Percentiles rank a stretch among this genome's conserved stretches.
Conservation (phyloP, 1,139 yeast species). For the Yueomyces sp. region DNA sequence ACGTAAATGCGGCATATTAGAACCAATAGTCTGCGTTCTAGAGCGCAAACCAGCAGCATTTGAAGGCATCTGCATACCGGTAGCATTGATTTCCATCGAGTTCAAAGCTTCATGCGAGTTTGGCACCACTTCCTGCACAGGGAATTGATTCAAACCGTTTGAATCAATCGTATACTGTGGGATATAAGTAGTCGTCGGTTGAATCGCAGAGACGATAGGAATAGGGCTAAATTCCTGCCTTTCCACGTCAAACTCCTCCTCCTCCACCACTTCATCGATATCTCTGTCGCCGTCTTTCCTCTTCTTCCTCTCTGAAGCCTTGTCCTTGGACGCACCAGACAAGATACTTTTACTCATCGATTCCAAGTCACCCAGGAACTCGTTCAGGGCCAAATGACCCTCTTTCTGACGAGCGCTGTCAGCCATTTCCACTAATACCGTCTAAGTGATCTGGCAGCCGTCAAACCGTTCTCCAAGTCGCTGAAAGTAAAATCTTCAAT, state of each 20-base stretch:
- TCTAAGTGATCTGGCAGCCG: too few species aligned
- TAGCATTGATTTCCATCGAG: slow-evolving; percentile 1
- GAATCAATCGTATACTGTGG: slow-evolving; percentile 13
- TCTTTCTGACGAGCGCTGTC: too few species aligned
- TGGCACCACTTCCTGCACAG: slow-evolving; percentile 23
- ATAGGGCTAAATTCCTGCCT: slow-evolving; percentile 12
- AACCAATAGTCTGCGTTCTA: slow-evolving; percentile 2
- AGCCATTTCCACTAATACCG: too few species aligned
- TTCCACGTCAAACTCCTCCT: slow-evolving; percentile 16
- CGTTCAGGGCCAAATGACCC: background rate
- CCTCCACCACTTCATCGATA: slow-evolving; percentile 5
- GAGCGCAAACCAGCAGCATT: slow-evolving; percentile 2
- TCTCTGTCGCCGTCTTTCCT: background rate
- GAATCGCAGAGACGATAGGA: slow-evolving; percentile 2
- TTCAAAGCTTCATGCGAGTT: slow-evolving; percentile 16
- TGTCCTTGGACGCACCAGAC: background rate
- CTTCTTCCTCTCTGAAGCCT: too few species aligned
- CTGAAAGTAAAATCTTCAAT: too few species aligned
- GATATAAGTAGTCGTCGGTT: slow-evolving; percentile 16
- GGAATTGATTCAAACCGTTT: slow-evolving; percentile 5
- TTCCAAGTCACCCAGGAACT: background rate
- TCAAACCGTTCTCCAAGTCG: too few species aligned
- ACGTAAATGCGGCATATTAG: background rate
- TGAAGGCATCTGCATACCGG: background rate
- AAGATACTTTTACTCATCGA: background rate